Evolutionary conservation across 192 early-diverging fungal species (phyloP).

Genomic region (Podochytrium sp.): DNA sequence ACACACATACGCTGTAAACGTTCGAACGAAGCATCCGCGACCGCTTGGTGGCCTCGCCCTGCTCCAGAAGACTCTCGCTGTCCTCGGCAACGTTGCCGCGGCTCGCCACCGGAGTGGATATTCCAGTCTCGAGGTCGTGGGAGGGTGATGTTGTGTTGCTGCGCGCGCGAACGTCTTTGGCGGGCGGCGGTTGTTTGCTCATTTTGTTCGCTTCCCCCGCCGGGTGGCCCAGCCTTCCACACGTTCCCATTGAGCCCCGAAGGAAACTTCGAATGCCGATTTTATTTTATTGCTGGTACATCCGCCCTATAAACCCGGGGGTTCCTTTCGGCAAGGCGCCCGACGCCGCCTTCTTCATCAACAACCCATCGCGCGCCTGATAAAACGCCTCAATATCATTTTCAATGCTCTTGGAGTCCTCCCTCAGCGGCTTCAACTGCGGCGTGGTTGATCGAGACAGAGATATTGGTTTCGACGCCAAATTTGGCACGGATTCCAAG

Average conservation of each 20-base stretch:
- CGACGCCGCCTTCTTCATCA: background rate
- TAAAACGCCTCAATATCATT: conserved; percentile 38
- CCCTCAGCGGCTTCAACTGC: background rate
- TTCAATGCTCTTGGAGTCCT: background rate
- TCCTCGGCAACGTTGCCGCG: too few species aligned
- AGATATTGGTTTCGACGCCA: background rate
- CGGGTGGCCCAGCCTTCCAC: background rate
- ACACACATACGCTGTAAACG: too few species aligned
- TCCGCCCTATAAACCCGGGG: conserved; percentile 9
- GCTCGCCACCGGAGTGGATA: too few species aligned
- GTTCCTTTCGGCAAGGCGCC: conserved; percentile 15
- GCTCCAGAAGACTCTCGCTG: too few species aligned
- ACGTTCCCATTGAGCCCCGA: background rate
- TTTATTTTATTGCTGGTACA: background rate
- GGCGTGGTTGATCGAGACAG: background rate
- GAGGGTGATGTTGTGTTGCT: too few species aligned
- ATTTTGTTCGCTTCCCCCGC: too few species aligned
- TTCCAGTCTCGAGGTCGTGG: too few species aligned
- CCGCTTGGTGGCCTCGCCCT: too few species aligned
- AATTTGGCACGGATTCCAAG: too few species aligned
- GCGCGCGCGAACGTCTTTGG: too few species aligned
- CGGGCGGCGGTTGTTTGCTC: too few species aligned
- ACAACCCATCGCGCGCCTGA: conserved; percentile 22
- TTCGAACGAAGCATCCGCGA: too few species aligned
- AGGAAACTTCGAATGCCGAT: background rate